A percentile compares a stretch with the other conserved stretches of the same genome.
Conservation (phyloP, 345 rosid genomes). For the Brassica incana region DNA sequence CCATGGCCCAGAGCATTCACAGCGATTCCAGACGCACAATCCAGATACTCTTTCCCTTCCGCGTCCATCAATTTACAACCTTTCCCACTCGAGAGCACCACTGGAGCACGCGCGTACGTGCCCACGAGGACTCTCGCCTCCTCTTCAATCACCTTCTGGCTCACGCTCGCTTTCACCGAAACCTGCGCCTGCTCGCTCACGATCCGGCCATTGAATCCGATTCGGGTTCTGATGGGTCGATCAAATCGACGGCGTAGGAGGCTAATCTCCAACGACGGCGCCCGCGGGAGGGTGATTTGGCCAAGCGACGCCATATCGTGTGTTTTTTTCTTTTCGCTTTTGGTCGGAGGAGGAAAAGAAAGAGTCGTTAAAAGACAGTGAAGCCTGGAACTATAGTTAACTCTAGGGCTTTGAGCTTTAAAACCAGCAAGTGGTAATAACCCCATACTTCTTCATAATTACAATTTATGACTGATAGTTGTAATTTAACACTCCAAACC, state of each 20-base stretch:
- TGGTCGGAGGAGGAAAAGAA: not conserved
- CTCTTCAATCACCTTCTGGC: slow-evolving; percentile 61
- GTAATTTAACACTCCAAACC: too few species aligned
- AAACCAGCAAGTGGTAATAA: not conserved
- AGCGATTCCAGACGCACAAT: slow-evolving; percentile 75
- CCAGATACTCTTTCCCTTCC: slow-evolving; percentile 79
- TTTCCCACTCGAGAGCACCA: slow-evolving; percentile 66
- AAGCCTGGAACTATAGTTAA: not conserved
- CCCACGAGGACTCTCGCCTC: slow-evolving; percentile 66
- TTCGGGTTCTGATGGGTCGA: not conserved
- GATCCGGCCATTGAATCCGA: slow-evolving; percentile 24
- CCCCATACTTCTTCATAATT: not conserved
- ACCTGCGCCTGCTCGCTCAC: slow-evolving; percentile 10
- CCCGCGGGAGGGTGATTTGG: slow-evolving; percentile 18
- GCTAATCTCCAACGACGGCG: slow-evolving; percentile 10
- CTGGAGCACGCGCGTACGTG: slow-evolving; percentile 65
- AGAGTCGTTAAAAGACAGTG: not conserved
- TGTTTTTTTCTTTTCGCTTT: not conserved
- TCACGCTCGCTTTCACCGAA: slow-evolving; percentile 24
- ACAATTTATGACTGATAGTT: not conserved
- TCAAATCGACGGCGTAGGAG: slow-evolving; percentile 18
- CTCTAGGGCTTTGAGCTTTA: slow-evolving; percentile 28
- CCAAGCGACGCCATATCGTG: slow-evolving; percentile 30
- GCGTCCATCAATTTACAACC: slow-evolving; percentile 80
- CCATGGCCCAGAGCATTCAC: slow-evolving; percentile 83